Percentiles rank a stretch among this genome's conserved stretches.
Conservation (phyloP, 83 land plant species). For the Isoetes engelmannii region DNA sequence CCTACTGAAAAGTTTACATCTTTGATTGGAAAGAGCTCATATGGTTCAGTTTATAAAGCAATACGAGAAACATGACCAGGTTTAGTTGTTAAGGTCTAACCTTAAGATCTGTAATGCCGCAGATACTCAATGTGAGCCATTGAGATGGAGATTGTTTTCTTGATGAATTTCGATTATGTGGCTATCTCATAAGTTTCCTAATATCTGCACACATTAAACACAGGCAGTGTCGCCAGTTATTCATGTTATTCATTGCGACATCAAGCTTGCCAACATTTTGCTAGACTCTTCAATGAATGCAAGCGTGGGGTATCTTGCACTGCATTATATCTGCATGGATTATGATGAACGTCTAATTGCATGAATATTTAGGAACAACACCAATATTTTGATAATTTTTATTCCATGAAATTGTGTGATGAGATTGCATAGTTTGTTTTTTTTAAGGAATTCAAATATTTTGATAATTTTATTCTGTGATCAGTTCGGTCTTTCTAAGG, state of each 20-base stretch:
- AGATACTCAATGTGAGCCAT: not conserved
- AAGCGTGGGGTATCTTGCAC: not conserved
- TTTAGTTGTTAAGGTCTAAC: too few relatives aligned
- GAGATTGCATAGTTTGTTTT: not conserved
- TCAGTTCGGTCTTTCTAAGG: slow-evolving; percentile 85
- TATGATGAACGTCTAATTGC: not conserved
- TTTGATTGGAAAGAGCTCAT: too few relatives aligned
- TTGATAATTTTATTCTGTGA: not conserved
- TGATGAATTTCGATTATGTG: not conserved
- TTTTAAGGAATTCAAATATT: too few relatives aligned
- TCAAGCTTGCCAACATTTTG: slow-evolving; percentile 20
- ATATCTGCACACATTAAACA: not conserved
- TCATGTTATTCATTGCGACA: slow-evolving; percentile 21
- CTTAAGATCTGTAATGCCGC: not conserved
- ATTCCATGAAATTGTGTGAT: not conserved
- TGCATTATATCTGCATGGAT: not conserved
- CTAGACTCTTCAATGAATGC: slow-evolving; percentile 17
- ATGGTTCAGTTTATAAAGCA: too few relatives aligned
- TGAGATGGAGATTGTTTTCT: not conserved
- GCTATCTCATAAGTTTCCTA: not conserved
- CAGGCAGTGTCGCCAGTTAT: slow-evolving; percentile 23
- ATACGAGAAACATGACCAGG: too few relatives aligned
- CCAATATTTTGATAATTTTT: not conserved
- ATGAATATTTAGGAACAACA: too few relatives aligned
- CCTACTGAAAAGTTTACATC: too few relatives aligned